These are phyloP conservation scores for Bertia moriformis DNA, from an alignment of 2,329 filamentous ascomycete species.

Conservation along the genomic window DNA sequence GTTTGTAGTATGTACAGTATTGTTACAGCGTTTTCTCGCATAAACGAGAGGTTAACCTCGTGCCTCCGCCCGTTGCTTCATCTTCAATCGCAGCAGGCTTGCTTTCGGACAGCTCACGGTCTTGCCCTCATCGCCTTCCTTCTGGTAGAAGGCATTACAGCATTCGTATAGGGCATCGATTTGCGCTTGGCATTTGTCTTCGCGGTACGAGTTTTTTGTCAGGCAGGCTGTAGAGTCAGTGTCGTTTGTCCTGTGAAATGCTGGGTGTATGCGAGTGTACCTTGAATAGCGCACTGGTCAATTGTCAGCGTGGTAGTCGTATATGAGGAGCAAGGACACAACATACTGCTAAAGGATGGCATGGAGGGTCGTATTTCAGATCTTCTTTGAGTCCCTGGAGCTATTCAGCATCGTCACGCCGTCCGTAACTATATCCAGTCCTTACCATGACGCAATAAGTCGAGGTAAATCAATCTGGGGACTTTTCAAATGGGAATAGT, in stretches of 20 bases:
- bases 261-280: conserved; percentile 18
- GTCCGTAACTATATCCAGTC: no score
- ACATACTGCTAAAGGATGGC: conserved; percentile 49
- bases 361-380: conserved; percentile 46
- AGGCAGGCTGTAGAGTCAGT: conserved; percentile 35
- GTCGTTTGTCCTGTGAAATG: conserved; percentile 6
- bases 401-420: no score
- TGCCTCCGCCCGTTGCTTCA: conserved; percentile 44
- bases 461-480: not conserved
- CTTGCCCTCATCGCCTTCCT: conserved; percentile 46
- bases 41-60: conserved; percentile 5
- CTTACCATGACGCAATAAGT: not conserved
- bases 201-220: conserved; percentile 51
- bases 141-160: conserved; percentile 56
- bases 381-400: conserved; percentile 41
- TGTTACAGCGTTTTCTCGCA: no score
- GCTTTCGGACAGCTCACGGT: conserved; percentile 56
- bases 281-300: conserved; percentile 55
- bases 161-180: conserved; percentile 60
- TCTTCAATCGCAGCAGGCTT: conserved; percentile 48
- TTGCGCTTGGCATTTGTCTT: conserved; percentile 48
- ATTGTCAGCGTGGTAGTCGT: not conserved
- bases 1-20: no score
- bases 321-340: conserved; percentile 2
- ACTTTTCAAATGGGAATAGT: not conserved